phyloP scores from a whole-genome alignment of 148 eudicot genomes.

The Nepenthes gracilis region DNA sequence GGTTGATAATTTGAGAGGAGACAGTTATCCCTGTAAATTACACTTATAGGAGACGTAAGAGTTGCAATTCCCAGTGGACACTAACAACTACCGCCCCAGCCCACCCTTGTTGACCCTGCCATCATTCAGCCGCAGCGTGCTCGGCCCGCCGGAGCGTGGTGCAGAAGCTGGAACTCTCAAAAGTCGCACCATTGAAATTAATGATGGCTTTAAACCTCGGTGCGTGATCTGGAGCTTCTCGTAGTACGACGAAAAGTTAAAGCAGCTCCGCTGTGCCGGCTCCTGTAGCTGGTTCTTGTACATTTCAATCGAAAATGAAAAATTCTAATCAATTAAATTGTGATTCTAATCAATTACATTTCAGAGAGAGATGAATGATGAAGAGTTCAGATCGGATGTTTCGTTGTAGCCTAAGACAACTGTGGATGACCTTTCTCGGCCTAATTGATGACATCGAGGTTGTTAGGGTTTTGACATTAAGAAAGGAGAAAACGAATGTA shows the following conservation, averaged over 20 bases:
- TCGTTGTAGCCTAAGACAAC: not conserved
- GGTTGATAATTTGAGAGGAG: too few relatives aligned
- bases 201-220: constrained; percentile 12
- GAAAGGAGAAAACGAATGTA: not conserved
- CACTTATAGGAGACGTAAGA: too few relatives aligned
- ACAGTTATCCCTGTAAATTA: too few relatives aligned
- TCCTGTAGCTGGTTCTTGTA: constrained; percentile 16
- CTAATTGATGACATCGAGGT: constrained; percentile 9
- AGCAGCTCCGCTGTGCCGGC: constrained; percentile 13
- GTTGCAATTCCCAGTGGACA: too few relatives aligned
- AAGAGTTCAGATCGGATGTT: not conserved
- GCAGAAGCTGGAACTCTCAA: constrained; percentile 10
- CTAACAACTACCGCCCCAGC: too few relatives aligned
- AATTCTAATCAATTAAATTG: constrained; percentile 2
- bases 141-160: constrained; percentile 15
- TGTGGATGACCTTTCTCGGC: constrained; percentile 1
- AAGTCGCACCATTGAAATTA: constrained; percentile 12
- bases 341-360: not conserved
- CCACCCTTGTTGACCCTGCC: too few relatives aligned
- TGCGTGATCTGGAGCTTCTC: constrained; percentile 15
- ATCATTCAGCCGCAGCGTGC: constrained; percentile 15
- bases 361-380: not conserved
- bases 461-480: constrained; percentile 8
- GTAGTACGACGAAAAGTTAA: constrained; percentile 10
- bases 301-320: not conserved